These are phyloP conservation scores for Pichia paraexigua DNA, from an alignment of 805 yeast species.

Conservation along the genomic window DNA sequence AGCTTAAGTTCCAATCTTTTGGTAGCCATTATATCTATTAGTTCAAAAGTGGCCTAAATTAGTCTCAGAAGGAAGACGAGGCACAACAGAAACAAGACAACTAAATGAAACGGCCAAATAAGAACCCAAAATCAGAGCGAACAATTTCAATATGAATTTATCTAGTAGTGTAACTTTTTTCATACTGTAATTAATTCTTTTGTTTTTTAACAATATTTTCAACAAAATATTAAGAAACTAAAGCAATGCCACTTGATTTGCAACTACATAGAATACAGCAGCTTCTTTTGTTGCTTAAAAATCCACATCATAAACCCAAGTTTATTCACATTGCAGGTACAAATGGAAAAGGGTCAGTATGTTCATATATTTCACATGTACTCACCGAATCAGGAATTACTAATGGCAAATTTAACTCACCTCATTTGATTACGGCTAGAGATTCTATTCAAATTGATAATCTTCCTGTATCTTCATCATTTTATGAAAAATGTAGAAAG, in stretches of 20 bases:
- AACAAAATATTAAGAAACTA: too few species aligned
- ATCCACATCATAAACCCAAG: constrained; percentile 47
- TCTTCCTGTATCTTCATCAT: constrained; percentile 37
- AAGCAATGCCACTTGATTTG: constrained; percentile 45
- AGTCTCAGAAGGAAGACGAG: neutral
- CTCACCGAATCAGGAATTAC: constrained; percentile 39
- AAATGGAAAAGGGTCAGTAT: constrained; percentile 92
- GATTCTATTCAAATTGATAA: constrained; percentile 72
- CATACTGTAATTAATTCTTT: too few species aligned
- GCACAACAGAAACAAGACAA: neutral
- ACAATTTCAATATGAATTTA: neutral
- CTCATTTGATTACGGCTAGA: constrained; percentile 65
- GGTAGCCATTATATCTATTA: constrained; percentile 7
- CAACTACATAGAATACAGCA: constrained; percentile 45
- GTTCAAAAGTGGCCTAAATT: neutral
- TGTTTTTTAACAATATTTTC: too few species aligned
- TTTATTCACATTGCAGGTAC: constrained; percentile 94
- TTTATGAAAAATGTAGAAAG: constrained; percentile 39
- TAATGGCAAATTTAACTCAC: constrained; percentile 83
- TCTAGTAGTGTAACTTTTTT: too few species aligned
- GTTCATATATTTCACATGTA: constrained; percentile 69
- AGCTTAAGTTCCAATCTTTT: constrained; percentile 41
- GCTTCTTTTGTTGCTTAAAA: constrained; percentile 46
- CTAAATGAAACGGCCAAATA: neutral
- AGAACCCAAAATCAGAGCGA: neutral